Evolutionary conservation across 2,329 filamentous ascomycete species (phyloP).

Genomic region (Knufia fluminis): DNA sequence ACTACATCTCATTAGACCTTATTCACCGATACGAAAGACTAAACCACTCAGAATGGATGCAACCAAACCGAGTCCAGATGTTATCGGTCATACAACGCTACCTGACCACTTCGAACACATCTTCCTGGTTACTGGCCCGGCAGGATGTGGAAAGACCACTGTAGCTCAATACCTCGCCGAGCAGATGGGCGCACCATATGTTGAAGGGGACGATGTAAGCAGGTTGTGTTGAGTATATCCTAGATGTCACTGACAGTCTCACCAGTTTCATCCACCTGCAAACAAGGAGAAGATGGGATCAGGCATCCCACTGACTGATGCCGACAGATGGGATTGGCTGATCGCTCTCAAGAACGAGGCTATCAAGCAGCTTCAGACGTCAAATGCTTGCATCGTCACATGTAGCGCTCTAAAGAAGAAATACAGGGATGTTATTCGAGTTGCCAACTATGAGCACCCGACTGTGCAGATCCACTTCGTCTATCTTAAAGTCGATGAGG

Average conservation of each 20-base stretch:
- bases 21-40: slow-evolving; percentile 10
- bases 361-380: slow-evolving; percentile 38
- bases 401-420: slow-evolving; percentile 95
- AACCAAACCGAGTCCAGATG: slow-evolving; percentile 14
- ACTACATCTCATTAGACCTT: slow-evolving; percentile 13
- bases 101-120: slow-evolving; percentile 50
- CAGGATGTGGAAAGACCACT: slow-evolving; percentile 71
- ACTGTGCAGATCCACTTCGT: slow-evolving; percentile 81
- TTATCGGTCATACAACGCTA: slow-evolving; percentile 7
- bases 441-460: slow-evolving; percentile 66
- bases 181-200: slow-evolving; percentile 56
- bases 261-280: slow-evolving; percentile 44
- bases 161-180: slow-evolving; percentile 58
- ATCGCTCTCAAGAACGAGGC: slow-evolving; percentile 60
- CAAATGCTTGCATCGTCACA: slow-evolving; percentile 78
- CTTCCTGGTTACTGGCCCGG: slow-evolving; percentile 71
- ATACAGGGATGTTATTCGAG: slow-evolving; percentile 84
- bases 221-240: slow-evolving; percentile 1
- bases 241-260: slow-evolving; percentile 11
- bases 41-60: slow-evolving; percentile 9
- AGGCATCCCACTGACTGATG: slow-evolving; percentile 77
- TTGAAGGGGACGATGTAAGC: slow-evolving; percentile 70
- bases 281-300: slow-evolving; percentile 88
- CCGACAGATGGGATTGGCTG: slow-evolving; percentile 97
- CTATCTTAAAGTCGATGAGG: slow-evolving; percentile 72